A percentile compares a stretch with the other conserved stretches of the same genome.
Evolutionary conservation across 169 alveolate genomes (phyloP).

Genomic region (Theileria annulata): DNA sequence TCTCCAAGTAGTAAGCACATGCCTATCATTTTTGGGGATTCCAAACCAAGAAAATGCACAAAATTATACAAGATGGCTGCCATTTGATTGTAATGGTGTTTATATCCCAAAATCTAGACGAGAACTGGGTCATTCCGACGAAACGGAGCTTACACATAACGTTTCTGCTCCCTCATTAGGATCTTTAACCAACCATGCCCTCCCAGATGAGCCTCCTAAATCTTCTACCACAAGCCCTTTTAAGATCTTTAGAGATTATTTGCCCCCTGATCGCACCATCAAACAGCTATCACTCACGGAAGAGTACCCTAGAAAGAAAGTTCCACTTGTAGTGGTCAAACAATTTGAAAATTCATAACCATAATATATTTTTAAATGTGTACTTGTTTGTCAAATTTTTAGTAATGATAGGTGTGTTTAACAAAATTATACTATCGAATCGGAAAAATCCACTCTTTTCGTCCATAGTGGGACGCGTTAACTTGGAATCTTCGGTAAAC

Average conservation of each 20-base stretch:
- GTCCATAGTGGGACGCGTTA: not conserved
- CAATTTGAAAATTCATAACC: conserved; percentile 13
- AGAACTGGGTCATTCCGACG: not conserved
- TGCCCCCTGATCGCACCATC: conserved; percentile 7
- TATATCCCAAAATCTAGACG: conserved; percentile 45
- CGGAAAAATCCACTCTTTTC: conserved; percentile 12
- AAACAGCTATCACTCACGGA: conserved; percentile 5
- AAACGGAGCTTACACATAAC: not conserved
- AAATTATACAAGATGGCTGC: conserved; percentile 52
- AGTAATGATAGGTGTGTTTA: not conserved
- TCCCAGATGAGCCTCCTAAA: conserved; percentile 4
- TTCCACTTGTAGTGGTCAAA: conserved; percentile 32
- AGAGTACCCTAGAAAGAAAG: conserved; percentile 3
- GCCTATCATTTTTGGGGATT: conserved; percentile 53
- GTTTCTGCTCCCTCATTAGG: not conserved
- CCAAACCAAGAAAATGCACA: conserved; percentile 25
- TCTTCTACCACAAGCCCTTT: conserved; percentile 4
- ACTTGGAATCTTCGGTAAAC: conserved; percentile 1
- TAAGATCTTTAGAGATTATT: conserved; percentile 1
- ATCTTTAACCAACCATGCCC: not conserved
- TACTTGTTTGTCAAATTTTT: not conserved
- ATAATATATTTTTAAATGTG: not conserved
- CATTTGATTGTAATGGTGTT: conserved; percentile 38
- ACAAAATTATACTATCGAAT: not conserved
- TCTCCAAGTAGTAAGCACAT: conserved; percentile 48